phyloP scores from a whole-genome alignment of 1,284 basidiomycete genomes.

The Pseudozyma sp. region DNA sequence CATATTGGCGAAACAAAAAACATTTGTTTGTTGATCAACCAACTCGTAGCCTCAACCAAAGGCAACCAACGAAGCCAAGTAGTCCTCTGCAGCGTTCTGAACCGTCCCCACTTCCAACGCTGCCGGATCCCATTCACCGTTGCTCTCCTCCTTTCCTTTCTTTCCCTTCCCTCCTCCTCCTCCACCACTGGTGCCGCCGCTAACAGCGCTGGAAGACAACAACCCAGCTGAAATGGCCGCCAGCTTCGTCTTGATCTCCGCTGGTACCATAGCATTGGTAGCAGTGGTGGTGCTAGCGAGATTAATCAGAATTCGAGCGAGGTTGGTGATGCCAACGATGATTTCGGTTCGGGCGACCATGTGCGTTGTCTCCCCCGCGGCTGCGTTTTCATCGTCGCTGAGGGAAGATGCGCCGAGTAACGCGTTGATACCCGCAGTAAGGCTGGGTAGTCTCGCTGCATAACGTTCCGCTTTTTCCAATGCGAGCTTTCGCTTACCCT shows the following conservation, averaged over 20 bases:
- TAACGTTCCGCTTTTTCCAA: constrained; percentile 65
- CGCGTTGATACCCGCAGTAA: constrained; percentile 71
- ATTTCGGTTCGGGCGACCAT: constrained; percentile 79
- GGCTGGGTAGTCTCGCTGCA: constrained; percentile 75
- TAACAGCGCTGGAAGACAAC: constrained; percentile 14
- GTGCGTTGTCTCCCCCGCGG: constrained; percentile 74
- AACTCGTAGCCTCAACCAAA: constrained; percentile 12
- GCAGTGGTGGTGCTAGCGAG: constrained; percentile 7
- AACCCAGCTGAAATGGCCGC: constrained; percentile 15
- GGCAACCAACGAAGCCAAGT: constrained; percentile 32
- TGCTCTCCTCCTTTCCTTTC: constrained; percentile 2
- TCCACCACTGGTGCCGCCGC: constrained; percentile 5
- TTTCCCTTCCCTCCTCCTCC: constrained; percentile 1
- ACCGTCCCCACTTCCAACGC: constrained; percentile 42
- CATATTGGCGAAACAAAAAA: background rate
- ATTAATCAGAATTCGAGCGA: constrained; percentile 35
- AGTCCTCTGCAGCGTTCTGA: constrained; percentile 46
- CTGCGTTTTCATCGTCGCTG: constrained; percentile 2
- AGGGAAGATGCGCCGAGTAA: constrained; percentile 16
- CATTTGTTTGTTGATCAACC: background rate
- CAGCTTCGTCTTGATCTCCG: constrained; percentile 8
- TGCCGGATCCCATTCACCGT: constrained; percentile 34
- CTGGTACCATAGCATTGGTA: background rate
- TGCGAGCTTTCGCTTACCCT: constrained; percentile 27
- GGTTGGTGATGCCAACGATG: constrained; percentile 75